Percentiles rank a stretch among this genome's conserved stretches.
Evolutionary conservation across 192 early-diverging fungal species (phyloP).

Genomic region (Paraglomus occultum): DNA sequence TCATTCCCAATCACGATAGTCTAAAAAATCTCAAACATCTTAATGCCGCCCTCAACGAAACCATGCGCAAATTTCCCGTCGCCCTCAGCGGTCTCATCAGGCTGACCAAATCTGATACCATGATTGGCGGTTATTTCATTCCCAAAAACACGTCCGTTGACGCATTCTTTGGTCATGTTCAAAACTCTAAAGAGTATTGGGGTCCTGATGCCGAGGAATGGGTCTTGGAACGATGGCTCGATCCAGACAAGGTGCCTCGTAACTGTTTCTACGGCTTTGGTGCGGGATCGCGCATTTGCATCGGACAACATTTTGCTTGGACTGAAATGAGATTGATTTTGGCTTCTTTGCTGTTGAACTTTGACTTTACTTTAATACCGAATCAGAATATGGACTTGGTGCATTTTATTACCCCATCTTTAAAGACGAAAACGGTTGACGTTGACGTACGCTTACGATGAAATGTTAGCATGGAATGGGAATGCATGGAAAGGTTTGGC

Average conservation of each 20-base stretch:
- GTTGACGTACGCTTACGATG: neutral
- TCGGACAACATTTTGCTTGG: conserved; percentile 51
- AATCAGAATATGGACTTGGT: conserved; percentile 40
- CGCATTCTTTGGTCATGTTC: conserved; percentile 31
- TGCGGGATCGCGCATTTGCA: conserved; percentile 50
- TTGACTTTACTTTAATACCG: conserved; percentile 42
- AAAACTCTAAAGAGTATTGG: conserved; percentile 40
- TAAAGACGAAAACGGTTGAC: conserved; percentile 35
- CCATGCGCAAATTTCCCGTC: conserved; percentile 44
- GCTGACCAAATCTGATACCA: conserved; percentile 24
- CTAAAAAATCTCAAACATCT: conserved; percentile 45
- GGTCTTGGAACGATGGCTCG: conserved; percentile 54
- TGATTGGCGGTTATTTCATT: conserved; percentile 22
- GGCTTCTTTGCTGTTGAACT: conserved; percentile 42
- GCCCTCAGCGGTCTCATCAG: conserved; percentile 39
- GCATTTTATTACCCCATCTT: conserved; percentile 42
- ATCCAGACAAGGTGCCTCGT: neutral
- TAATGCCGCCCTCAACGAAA: conserved; percentile 56
- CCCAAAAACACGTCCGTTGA: conserved; percentile 20
- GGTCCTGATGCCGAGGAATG: conserved; percentile 53
- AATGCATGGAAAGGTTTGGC: no score
- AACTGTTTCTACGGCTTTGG: conserved; percentile 45
- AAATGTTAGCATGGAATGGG: no score
- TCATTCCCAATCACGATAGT: conserved; percentile 34
- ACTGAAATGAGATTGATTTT: conserved; percentile 52